Evolutionary conservation across 2,329 filamentous ascomycete species (phyloP).

Genomic region (Microdochium nivale): DNA sequence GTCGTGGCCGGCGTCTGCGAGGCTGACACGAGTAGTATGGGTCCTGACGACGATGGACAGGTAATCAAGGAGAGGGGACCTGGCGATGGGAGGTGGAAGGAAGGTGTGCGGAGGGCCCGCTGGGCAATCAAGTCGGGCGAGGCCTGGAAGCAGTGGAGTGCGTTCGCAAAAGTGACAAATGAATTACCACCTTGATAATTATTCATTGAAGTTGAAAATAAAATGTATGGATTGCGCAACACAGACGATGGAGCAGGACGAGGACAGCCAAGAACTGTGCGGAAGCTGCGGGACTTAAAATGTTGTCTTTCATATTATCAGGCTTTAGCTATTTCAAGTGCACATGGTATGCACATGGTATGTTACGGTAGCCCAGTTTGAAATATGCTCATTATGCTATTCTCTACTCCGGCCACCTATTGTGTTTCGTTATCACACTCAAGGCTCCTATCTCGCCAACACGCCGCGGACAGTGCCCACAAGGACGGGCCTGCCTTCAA

Average conservation of each 20-base stretch:
- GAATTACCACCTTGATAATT: constrained; percentile 17
- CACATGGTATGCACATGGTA: too few relatives aligned
- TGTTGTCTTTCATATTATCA: too few relatives aligned
- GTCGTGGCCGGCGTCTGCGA: constrained; percentile 84
- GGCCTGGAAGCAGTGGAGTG: constrained; percentile 74
- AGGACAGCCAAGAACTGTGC: too few relatives aligned
- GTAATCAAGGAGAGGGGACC: constrained; percentile 79
- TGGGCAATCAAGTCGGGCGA: constrained; percentile 83
- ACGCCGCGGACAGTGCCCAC: constrained; percentile 40
- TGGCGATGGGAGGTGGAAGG: constrained; percentile 86
- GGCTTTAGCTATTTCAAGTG: too few relatives aligned
- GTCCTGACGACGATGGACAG: constrained; percentile 67
- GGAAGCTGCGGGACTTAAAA: too few relatives aligned
- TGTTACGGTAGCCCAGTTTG: too few relatives aligned
- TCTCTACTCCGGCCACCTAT: neutral
- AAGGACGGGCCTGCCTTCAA: constrained; percentile 39
- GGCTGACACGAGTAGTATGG: constrained; percentile 71
- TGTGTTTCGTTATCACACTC: neutral
- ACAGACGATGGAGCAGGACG: too few relatives aligned
- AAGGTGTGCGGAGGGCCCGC: constrained; percentile 77
- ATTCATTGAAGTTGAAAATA: neutral
- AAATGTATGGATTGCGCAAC: too few relatives aligned
- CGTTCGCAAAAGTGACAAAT: constrained; percentile 79
- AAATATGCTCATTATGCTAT: too few relatives aligned
- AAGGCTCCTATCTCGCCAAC: constrained; percentile 31